Conservation (phyloP, 805 yeast genomes). For the Lachancea waltii region DNA sequence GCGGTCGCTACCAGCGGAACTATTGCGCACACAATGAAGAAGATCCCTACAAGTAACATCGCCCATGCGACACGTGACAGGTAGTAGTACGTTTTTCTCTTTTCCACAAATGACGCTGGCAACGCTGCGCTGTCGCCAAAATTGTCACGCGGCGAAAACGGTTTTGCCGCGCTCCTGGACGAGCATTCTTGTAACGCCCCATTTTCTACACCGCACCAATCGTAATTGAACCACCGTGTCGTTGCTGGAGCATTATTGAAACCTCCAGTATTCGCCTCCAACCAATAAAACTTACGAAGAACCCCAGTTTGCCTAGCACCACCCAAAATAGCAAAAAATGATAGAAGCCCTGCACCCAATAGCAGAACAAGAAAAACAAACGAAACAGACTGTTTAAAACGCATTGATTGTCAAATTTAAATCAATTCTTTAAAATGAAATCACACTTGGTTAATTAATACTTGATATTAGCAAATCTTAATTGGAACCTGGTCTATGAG, state of each 20-base stretch:
- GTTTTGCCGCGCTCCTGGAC: constrained; percentile 61
- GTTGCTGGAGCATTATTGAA: constrained; percentile 38
- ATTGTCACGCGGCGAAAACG: constrained; percentile 76
- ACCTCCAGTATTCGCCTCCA: constrained; percentile 62
- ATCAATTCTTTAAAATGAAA: background rate
- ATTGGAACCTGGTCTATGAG: too few species aligned
- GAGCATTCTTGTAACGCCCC: constrained; percentile 47
- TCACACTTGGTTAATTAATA: background rate
- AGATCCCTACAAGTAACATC: constrained; percentile 51
- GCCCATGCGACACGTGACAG: constrained; percentile 64
- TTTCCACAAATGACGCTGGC: constrained; percentile 46
- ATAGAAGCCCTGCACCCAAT: constrained; percentile 44
- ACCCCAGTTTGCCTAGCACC: constrained; percentile 53
- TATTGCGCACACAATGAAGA: constrained; percentile 46
- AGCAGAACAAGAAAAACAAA: constrained; percentile 31
- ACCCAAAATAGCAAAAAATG: constrained; percentile 59
- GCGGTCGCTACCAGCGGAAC: constrained; percentile 30
- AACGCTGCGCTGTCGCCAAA: constrained; percentile 48
- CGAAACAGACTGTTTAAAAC: constrained; percentile 27
- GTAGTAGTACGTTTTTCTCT: constrained; percentile 53
- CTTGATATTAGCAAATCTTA: too few species aligned
- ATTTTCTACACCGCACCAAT: constrained; percentile 42
- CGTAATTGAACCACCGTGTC: constrained; percentile 82
- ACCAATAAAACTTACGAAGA: constrained; percentile 67
- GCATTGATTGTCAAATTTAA: constrained; percentile 11